phyloP scores from a whole-genome alignment of 2,329 filamentous ascomycete genomes.

The Didymella keratinophila region DNA sequence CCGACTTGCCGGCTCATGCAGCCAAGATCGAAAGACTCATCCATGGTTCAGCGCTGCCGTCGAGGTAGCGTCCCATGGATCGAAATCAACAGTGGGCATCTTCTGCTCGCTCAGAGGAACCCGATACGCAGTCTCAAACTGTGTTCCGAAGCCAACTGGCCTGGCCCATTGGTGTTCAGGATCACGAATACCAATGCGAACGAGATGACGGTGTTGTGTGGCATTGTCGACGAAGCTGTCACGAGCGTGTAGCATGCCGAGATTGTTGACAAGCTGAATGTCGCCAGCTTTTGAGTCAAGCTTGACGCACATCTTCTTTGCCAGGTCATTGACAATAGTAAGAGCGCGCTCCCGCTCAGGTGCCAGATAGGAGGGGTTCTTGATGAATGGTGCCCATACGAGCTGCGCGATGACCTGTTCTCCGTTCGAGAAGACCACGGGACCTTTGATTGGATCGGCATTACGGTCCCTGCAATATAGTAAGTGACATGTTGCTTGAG shows the following conservation, averaged over 20 bases:
- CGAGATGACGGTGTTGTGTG: not conserved
- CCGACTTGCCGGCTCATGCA: too few relatives aligned
- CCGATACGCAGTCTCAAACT: not conserved
- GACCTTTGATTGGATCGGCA: not conserved
- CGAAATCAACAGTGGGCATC: not conserved
- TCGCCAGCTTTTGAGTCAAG: not conserved
- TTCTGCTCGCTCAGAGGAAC: not conserved
- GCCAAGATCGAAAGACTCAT: not conserved
- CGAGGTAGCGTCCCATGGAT: not conserved
- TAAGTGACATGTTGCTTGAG: not conserved
- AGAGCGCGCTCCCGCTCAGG: not conserved
- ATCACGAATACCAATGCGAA: not conserved
- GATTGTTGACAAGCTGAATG: not conserved
- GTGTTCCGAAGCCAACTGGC: not conserved
- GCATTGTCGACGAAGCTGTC: not conserved
- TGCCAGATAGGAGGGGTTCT: not conserved
- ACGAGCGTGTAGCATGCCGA: not conserved
- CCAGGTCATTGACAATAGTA: not conserved
- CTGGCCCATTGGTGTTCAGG: not conserved
- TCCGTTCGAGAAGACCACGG: not conserved
- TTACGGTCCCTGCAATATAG: not conserved
- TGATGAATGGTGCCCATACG: not conserved
- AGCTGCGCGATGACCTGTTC: not conserved
- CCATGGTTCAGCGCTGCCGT: not conserved
- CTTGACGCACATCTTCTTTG: not conserved